Base-by-base conservation (phyloP, 768 basidiomycete species). In the Termitomyces titanicus region DNA sequence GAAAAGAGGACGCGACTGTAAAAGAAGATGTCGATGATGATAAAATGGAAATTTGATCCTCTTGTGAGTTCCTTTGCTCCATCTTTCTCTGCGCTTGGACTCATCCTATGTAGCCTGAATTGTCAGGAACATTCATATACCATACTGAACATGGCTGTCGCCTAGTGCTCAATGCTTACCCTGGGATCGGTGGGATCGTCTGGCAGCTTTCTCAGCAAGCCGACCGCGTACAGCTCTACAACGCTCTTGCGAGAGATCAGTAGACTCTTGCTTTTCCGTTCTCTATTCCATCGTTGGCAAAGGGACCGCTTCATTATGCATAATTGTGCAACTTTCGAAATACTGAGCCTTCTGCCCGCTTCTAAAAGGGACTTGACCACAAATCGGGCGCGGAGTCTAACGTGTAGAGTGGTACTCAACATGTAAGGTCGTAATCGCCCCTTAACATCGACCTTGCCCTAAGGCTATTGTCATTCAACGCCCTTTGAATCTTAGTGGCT, bases 41-140 rank as follows among this genome's bases (percentile, higher is more conserved):
- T 38, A 71, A 75, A 57, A 76, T 81, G 70, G 78, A 79, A 48
- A 76, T 76, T 53, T 77, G 64, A 66, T 6, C 3, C 29, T 22
- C 15, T 27, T 12, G 54, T 48, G 20, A 17, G 53, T 44, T 35
- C 15, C 20, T 34, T 48, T 35, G 17, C 25, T 20, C 13, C 18
- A 11, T 4, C 17, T 1, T 31, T 40, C 29, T 12, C 2, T 22
- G 22, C 4, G 15, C 7, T 12, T 12, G 10, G 24, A 20, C n/a
- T 24, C 9, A 48, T 10, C 22, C 8, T 17, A n/a, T n/a, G n/a
- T n/a, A n/a, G 22, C 31, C 3, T 47, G 20, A 9, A 34, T 47
- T 6, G 7, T 34, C 33, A 48, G 47, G 8, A 7, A 35, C 25
- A 10, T 35, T 24, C 24, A 17, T 6, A 34, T 48, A 10, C 34